These are phyloP conservation scores for Epipyxis sp. DNA, from an alignment of 108 stramenopile species.

Conservation along the genomic window DNA sequence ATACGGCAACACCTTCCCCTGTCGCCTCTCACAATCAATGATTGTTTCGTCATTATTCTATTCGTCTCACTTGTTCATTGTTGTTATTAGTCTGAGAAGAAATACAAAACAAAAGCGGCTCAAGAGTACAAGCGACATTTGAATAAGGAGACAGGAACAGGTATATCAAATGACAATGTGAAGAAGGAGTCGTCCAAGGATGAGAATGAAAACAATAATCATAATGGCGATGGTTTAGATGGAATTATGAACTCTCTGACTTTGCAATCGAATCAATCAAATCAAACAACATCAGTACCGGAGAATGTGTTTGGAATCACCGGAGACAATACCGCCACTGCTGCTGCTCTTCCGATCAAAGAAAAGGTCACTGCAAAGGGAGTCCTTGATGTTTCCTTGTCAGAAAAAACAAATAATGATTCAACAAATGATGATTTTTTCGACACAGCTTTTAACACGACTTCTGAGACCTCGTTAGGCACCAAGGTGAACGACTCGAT, in stretches of 20 bases:
- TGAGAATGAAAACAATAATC: not conserved
- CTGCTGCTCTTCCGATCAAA: too few relatives aligned
- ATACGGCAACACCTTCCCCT: too few relatives aligned
- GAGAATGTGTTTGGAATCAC: not conserved
- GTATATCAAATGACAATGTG: too few relatives aligned
- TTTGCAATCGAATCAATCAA: not conserved
- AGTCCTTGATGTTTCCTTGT: not conserved
- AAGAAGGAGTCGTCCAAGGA: not conserved
- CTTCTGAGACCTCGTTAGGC: not conserved
- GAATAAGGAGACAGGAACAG: too few relatives aligned
- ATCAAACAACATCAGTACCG: too few relatives aligned
- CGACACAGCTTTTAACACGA: not conserved
- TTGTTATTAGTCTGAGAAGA: conserved; percentile 23
- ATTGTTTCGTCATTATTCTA: too few relatives aligned
- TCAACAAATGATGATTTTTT: not conserved
- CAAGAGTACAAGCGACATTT: conserved; percentile 26
- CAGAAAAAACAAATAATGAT: not conserved
- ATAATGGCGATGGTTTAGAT: not conserved
- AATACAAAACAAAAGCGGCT: conserved; percentile 27
- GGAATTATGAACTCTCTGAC: not conserved
- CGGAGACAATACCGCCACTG: too few relatives aligned
- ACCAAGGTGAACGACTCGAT: too few relatives aligned
- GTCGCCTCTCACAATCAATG: too few relatives aligned
- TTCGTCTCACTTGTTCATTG: too few relatives aligned
- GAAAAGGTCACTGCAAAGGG: not conserved